phyloP scores from a whole-genome alignment of 768 basidiomycete species.

The Trametes cingulata region DNA sequence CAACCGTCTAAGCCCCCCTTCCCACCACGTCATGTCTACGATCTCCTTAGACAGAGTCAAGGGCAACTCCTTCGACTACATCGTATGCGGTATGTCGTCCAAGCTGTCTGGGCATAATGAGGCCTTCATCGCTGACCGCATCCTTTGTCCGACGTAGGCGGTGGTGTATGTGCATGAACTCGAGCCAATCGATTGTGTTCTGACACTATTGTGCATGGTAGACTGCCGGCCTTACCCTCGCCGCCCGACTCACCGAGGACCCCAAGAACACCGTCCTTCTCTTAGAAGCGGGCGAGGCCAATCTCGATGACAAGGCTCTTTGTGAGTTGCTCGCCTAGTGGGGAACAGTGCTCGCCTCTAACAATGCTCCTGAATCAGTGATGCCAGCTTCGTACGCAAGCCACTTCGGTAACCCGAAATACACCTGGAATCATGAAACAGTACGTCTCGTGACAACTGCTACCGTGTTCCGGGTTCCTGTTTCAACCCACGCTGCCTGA shows the following conservation, averaged over 20 bases:
- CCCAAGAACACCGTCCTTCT: slow-evolving; percentile 38
- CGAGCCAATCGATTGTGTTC: too few species aligned
- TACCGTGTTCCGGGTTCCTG: neutral
- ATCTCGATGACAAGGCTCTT: slow-evolving; percentile 18
- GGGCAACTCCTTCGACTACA: slow-evolving; percentile 25
- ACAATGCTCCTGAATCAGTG: slow-evolving; percentile 18
- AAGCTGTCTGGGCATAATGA: neutral
- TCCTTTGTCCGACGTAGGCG: slow-evolving; percentile 9
- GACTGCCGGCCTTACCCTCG: slow-evolving; percentile 42
- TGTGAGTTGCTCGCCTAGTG: slow-evolving; percentile 5
- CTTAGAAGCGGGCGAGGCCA: slow-evolving; percentile 33
- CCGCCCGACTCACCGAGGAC: slow-evolving; percentile 41
- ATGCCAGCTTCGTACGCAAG: slow-evolving; percentile 18
- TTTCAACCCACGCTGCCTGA: neutral
- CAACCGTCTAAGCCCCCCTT: neutral
- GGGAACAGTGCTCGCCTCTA: neutral
- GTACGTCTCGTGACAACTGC: slow-evolving; percentile 9
- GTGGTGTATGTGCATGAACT: slow-evolving; percentile 15
- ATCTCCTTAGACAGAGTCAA: slow-evolving; percentile 20
- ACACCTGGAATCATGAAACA: slow-evolving; percentile 23
- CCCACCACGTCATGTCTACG: neutral
- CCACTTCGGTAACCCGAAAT: slow-evolving; percentile 24
- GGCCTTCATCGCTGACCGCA: neutral
- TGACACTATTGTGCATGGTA: too few species aligned
- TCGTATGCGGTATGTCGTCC: slow-evolving; percentile 18